Base-by-base conservation (phyloP, 2,329 filamentous ascomycete genomes). In the Incumbomyces delicatus region DNA sequence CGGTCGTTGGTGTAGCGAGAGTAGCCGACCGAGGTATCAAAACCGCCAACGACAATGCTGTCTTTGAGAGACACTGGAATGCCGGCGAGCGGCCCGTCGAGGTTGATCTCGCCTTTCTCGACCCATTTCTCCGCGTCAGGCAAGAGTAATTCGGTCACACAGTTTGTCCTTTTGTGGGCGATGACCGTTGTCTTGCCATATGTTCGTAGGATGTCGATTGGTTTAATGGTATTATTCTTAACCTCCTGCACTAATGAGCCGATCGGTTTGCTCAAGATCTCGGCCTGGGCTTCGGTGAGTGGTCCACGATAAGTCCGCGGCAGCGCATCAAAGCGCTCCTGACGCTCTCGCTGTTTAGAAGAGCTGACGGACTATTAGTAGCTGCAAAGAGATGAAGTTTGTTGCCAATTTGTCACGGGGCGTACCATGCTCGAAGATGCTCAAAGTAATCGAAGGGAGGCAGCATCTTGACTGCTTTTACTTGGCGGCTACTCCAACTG, bases 121-220 rank as follows among this genome's bases (percentile, higher is more conserved):
- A 71, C 63, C 87, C 87, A 95, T 45, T 71, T 66, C 65, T 94
- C 86, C 0, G 87, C 87, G 46, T 83, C 81, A 0, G 78, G 73
- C 32, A 95, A 75, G 69, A 95, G 77, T 47, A 95, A 71, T 66
- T 95, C 89, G 0, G 90, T 95, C 11, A 94, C 67, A 60, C 87
- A 94, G 63, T 95, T 95, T 2, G 88, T 95, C 66, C 83, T 83
- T 52, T 82, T 75, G 31, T 95, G 90, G 1, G 87, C 89, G 59
- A 81, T 83, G 44, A 94, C 63, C 0, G 89, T 85, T 16, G 90
- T 81, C 65, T 94, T 95, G 58, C 85, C 85, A 62, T 95, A 96
- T 10, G 87, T 80, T 50, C 74, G 79, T n/a, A 95, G 78, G 39
- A 95, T 77, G 51, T 87, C 80, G 18, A 82, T 62, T 0, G 89